phyloP scores from a whole-genome alignment of 441 rosid genomes.

The Jatropha podagrica region DNA sequence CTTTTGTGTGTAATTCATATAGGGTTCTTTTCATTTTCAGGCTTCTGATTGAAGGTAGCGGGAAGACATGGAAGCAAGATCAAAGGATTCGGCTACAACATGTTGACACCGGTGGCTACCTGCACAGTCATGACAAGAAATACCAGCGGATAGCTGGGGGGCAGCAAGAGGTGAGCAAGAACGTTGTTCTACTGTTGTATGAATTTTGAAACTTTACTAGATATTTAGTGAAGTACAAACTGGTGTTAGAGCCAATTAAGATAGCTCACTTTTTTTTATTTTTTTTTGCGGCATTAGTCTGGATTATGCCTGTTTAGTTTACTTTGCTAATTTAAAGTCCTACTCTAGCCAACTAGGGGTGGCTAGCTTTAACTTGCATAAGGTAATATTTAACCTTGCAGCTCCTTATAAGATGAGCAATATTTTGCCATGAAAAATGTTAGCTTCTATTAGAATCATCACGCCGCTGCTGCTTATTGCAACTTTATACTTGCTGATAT shows the following conservation, averaged over 20 bases:
- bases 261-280: not conserved
- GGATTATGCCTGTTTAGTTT: not conserved
- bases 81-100: conserved; percentile 91
- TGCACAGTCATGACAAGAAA: conserved; percentile 96
- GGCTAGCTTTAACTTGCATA: not conserved
- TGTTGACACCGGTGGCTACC: conserved; percentile 86
- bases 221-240: not conserved
- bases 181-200: not conserved
- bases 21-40: conserved; percentile 34
- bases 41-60: conserved; percentile 82
- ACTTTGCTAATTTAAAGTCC: not conserved
- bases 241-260: not conserved
- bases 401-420: not conserved
- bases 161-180: conserved; percentile 88
- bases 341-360: not conserved
- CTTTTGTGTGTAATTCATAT: not conserved
- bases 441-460: not conserved
- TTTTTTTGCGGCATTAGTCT: not conserved
- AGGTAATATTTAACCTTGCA: not conserved
- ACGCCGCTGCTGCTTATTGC: not conserved
- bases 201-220: not conserved
- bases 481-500: conserved; percentile 2
- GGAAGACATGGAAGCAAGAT: conserved; percentile 93
- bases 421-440: not conserved
- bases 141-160: conserved; percentile 95